phyloP scores from a whole-genome alignment of 148 eudicot genomes.

The Nepenthes gracilis region DNA sequence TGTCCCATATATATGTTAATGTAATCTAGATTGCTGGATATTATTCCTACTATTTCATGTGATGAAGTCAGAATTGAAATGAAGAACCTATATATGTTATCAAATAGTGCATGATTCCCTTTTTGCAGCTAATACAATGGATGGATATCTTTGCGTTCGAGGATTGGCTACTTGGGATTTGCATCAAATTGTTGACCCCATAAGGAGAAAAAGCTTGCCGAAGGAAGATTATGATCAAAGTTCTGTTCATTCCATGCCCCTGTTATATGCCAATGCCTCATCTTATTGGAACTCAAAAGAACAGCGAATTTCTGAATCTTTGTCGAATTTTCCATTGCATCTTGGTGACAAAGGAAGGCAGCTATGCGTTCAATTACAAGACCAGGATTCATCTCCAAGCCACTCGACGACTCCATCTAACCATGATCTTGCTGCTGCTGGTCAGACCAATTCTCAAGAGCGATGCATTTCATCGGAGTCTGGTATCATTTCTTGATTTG shows the following conservation, averaged over 20 bases:
- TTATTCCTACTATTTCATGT: too few relatives aligned
- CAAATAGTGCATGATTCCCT: too few relatives aligned
- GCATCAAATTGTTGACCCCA: neutral
- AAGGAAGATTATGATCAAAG: conserved; percentile 9
- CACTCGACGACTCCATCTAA: conserved; percentile 51
- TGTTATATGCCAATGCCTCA: conserved; percentile 19
- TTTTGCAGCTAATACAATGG: too few relatives aligned
- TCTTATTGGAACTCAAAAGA: conserved; percentile 35
- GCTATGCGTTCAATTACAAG: conserved; percentile 27
- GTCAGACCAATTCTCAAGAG: conserved; percentile 45
- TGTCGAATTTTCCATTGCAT: conserved; percentile 26
- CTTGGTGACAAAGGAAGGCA: conserved; percentile 21
- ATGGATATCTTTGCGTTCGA: too few relatives aligned
- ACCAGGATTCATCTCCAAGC: conserved; percentile 38
- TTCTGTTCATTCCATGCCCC: conserved; percentile 29
- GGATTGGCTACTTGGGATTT: too few relatives aligned
- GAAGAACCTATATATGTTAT: too few relatives aligned
- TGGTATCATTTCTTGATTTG: conserved; percentile 20
- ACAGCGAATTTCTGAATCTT: conserved; percentile 22
- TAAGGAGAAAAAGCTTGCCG: conserved; percentile 11
- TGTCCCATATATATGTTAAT: too few relatives aligned
- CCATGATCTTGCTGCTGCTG: conserved; percentile 35
- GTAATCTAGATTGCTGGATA: too few relatives aligned
- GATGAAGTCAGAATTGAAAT: too few relatives aligned
- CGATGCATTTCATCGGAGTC: conserved; percentile 62